phyloP scores from a whole-genome alignment of 2,329 filamentous ascomycete genomes.

The Peltaster fructicola region DNA sequence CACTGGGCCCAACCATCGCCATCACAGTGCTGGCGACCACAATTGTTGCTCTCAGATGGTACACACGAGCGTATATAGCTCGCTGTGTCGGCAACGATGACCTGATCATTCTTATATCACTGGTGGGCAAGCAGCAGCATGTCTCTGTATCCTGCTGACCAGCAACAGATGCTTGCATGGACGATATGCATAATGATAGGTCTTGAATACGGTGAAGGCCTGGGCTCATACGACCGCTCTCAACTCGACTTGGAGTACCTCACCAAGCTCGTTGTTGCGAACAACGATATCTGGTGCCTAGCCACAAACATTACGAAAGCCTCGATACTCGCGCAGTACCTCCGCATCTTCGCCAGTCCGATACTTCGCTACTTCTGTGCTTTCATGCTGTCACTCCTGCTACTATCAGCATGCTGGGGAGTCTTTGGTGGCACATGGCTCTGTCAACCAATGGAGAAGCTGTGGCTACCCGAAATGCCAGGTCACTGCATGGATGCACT shows the following conservation, averaged over 20 bases:
- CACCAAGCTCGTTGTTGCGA: conserved; percentile 16
- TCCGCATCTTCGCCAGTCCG: conserved; percentile 25
- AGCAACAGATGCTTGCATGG: conserved; percentile 13
- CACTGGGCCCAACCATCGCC: conserved; percentile 17
- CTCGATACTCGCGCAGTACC: conserved; percentile 32
- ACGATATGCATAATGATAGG: conserved; percentile 15
- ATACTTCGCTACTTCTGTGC: conserved; percentile 21
- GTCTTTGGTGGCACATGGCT: conserved; percentile 25
- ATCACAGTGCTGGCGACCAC: conserved; percentile 14
- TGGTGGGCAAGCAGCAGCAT: conserved; percentile 10
- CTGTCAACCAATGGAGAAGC: conserved; percentile 23
- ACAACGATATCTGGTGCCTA: conserved; percentile 18
- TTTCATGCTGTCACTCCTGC: conserved; percentile 18
- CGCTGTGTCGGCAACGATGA: conserved; percentile 20
- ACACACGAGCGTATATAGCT: conserved; percentile 17
- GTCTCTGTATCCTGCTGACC: conserved; percentile 1
- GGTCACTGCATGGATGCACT: conserved; percentile 23
- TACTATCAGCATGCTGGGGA: conserved; percentile 13
- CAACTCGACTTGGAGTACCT: conserved; percentile 7
- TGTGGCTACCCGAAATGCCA: conserved; percentile 20
- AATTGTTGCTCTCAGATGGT: conserved; percentile 19
- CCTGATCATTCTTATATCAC: conserved; percentile 18
- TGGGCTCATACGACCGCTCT: conserved; percentile 8
- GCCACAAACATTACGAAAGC: conserved; percentile 25
- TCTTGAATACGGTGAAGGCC: conserved; percentile 9